Percentiles rank a stretch among this genome's conserved stretches.
phyloP scores from a whole-genome alignment of 176 grass and related monocot genomes.

The Carex littledalei region DNA sequence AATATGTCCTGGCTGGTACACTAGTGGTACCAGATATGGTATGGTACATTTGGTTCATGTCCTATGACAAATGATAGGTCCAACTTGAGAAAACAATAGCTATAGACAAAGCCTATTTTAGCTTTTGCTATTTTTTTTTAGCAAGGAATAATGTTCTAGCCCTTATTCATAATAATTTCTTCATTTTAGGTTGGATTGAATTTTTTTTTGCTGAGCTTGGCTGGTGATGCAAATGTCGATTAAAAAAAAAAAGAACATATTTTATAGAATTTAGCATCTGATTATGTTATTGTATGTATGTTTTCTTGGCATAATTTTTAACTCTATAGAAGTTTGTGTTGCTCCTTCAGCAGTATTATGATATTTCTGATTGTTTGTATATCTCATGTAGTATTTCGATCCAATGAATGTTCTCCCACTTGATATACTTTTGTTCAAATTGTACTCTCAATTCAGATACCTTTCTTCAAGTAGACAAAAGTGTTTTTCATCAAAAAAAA shows the following conservation, averaged over 20 bases:
- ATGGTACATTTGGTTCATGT: background rate
- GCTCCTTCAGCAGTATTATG: background rate
- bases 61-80: background rate
- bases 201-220: background rate
- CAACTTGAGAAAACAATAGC: background rate
- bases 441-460: background rate
- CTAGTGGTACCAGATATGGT: background rate
- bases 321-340: background rate
- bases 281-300: background rate
- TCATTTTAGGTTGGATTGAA: background rate
- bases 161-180: no score
- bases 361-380: background rate
- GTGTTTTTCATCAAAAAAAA: no score
- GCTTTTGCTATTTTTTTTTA: background rate
- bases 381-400: background rate
- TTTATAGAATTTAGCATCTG: background rate
- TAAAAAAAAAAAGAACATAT: background rate
- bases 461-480: background rate
- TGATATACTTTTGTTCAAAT: background rate
- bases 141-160: no score
- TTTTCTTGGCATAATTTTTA: background rate
- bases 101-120: background rate
- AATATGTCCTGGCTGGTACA: background rate
- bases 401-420: background rate
- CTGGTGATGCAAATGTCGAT: background rate